These are phyloP conservation scores for Vaccinium darrowii DNA, from an alignment of 148 eudicot genomes.

Conservation along the genomic window DNA sequence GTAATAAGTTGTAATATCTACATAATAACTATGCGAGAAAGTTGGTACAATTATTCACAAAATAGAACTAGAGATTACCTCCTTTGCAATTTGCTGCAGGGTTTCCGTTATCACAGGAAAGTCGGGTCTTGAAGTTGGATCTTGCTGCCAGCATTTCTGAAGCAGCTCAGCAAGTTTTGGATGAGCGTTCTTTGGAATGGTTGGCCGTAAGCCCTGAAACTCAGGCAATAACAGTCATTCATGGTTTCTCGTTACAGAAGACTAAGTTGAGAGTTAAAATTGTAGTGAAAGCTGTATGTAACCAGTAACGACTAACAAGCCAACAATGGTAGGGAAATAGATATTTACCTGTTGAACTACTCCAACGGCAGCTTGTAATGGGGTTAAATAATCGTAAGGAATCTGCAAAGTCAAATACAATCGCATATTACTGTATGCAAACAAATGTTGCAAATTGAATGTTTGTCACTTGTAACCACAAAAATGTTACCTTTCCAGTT, in stretches of 20 bases:
- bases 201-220: constrained; percentile 77
- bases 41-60: background rate
- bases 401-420: constrained; percentile 44
- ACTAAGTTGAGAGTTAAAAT: background rate
- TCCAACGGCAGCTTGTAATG: constrained; percentile 96
- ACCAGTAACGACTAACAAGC: background rate
- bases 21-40: background rate
- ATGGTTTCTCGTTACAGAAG: background rate
- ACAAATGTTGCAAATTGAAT: background rate
- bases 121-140: constrained; percentile 80
- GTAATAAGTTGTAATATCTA: background rate
- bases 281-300: background rate
- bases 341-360: constrained; percentile 86
- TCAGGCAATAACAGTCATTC: background rate
- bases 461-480: background rate
- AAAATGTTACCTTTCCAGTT: constrained; percentile 72
- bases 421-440: background rate
- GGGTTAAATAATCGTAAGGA: constrained; percentile 92
- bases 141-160: constrained; percentile 96
- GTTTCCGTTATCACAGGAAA: constrained; percentile 72
- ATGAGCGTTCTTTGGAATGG: constrained; percentile 76
- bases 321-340: background rate
- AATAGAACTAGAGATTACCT: constrained; percentile 40
- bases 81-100: constrained; percentile 68
- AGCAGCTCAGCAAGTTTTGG: constrained; percentile 80